Percentiles rank a stretch among this genome's conserved stretches.
These are phyloP conservation scores for Colletotrichum salicis DNA, from an alignment of 2,329 filamentous ascomycete species.

Conservation along the genomic window DNA sequence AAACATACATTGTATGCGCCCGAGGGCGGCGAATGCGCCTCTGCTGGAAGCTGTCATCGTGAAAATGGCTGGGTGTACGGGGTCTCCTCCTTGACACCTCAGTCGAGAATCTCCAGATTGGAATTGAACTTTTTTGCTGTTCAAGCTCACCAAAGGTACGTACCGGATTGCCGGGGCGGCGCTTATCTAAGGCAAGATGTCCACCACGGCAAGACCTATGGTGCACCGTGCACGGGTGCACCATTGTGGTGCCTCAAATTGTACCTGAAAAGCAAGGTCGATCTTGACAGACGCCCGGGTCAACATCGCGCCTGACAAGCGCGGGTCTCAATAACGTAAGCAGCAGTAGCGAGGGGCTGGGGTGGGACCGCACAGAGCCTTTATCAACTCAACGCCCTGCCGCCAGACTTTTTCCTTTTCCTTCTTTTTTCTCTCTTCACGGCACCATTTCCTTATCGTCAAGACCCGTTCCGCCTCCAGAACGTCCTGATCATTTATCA, in stretches of 20 bases:
- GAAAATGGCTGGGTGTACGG: constrained; percentile 32
- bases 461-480: constrained; percentile 75
- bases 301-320: constrained; percentile 4
- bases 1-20: constrained; percentile 61
- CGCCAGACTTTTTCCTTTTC: constrained; percentile 32
- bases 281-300: neutral
- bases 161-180: constrained; percentile 42
- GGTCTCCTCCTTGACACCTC: constrained; percentile 26
- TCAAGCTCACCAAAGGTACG: constrained; percentile 32
- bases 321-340: constrained; percentile 14
- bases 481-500: constrained; percentile 89
- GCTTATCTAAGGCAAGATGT: constrained; percentile 30
- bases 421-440: constrained; percentile 55
- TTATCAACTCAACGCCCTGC: constrained; percentile 31
- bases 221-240: neutral
- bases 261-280: neutral
- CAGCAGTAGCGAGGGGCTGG: neutral
- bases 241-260: neutral
- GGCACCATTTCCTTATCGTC: constrained; percentile 97
- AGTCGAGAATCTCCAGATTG: constrained; percentile 29
- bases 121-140: constrained; percentile 44
- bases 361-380: constrained; percentile 14
- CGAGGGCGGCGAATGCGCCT: constrained; percentile 61
- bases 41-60: constrained; percentile 68
- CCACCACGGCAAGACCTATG: too few species aligned